Base-by-base conservation (phyloP, 2,329 filamentous ascomycete genomes). In the Talaromyces sp. region DNA sequence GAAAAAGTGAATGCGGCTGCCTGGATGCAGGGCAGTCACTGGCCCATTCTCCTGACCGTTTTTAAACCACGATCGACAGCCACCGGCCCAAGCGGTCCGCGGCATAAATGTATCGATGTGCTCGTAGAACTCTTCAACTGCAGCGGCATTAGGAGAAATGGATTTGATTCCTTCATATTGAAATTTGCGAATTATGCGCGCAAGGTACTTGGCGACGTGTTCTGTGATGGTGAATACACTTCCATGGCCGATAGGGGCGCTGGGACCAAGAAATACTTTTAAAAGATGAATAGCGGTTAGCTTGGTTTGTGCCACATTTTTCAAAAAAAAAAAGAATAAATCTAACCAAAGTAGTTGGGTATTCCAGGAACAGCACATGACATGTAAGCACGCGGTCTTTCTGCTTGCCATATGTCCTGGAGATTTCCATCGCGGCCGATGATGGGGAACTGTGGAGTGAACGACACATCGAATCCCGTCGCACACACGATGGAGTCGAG, bases 1-100 rank as follows among this genome's bases (percentile, higher is more conserved):
- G 9, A 57, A 61, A 30, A 47, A 66, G 39, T 70, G 69, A 28
- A 70, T 49, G 7, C 66, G 59, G 11, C 58, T 64, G 9, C 67
- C 67, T 3, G 67, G 67, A 62, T 66, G 68, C 42, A 67, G 59
- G 25, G 64, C 63, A 22, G 65, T 54, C 33, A 62, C 64, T 2
- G 55, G 44, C 8, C 66, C 66, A 33, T 64, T 61, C 55, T 56
- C 61, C 19, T 52, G 62, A 10, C 53, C 53, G 17, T 65, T 65
- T 44, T 68, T 65, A 52, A 60, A 60, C 58, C 58, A 54, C 4
- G 30, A 30, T 9, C 39, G 32, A 19, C 49, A 55, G 19, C 39
- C 2, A 7, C 15, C 15, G 1, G 39, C 39, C 55, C 55, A 57
- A 13, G 28, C n/a, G 19, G 55, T 57, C 13, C n/a, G 19, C 11